phyloP scores from a whole-genome alignment of 192 early-diverging fungal genomes.

The Backusella westeae region DNA sequence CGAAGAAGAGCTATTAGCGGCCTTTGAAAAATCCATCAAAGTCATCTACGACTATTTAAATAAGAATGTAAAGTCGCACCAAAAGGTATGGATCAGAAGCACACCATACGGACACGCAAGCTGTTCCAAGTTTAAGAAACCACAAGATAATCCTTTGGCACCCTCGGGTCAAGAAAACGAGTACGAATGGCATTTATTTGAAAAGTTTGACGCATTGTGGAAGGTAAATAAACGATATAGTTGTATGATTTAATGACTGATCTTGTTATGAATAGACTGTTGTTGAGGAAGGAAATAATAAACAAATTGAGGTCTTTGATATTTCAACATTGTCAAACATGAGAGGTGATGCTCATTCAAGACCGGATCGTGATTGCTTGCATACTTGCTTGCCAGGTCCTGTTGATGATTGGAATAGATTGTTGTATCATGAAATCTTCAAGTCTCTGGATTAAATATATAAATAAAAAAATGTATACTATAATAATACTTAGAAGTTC shows the following conservation, averaged over 20 bases:
- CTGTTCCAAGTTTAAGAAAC: slow-evolving; percentile 31
- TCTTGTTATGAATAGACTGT: neutral
- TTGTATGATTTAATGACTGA: neutral
- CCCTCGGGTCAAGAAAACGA: slow-evolving; percentile 29
- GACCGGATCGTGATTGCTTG: slow-evolving; percentile 34
- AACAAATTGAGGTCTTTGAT: slow-evolving; percentile 18
- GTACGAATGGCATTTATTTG: slow-evolving; percentile 38
- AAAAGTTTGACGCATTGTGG: slow-evolving; percentile 31
- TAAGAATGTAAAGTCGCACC: slow-evolving; percentile 18
- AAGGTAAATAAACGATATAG: neutral
- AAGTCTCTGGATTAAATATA: slow-evolving; percentile 1
- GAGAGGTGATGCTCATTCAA: slow-evolving; percentile 33
- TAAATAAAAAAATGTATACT: neutral
- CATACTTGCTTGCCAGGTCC: slow-evolving; percentile 39
- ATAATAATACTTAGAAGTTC: no score
- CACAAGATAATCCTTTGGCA: slow-evolving; percentile 1
- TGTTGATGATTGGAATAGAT: slow-evolving; percentile 37
- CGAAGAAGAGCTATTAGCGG: slow-evolving; percentile 24
- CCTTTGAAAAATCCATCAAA: slow-evolving; percentile 18
- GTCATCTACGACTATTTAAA: slow-evolving; percentile 21
- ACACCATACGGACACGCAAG: slow-evolving; percentile 34
- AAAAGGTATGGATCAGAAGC: slow-evolving; percentile 31
- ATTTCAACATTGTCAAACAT: slow-evolving; percentile 22
- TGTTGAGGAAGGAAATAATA: slow-evolving; percentile 9
- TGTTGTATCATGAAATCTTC: slow-evolving; percentile 37